These are phyloP conservation scores for Gaultheria prostrata DNA, from an alignment of 148 eudicot genomes.

Conservation along the genomic window DNA sequence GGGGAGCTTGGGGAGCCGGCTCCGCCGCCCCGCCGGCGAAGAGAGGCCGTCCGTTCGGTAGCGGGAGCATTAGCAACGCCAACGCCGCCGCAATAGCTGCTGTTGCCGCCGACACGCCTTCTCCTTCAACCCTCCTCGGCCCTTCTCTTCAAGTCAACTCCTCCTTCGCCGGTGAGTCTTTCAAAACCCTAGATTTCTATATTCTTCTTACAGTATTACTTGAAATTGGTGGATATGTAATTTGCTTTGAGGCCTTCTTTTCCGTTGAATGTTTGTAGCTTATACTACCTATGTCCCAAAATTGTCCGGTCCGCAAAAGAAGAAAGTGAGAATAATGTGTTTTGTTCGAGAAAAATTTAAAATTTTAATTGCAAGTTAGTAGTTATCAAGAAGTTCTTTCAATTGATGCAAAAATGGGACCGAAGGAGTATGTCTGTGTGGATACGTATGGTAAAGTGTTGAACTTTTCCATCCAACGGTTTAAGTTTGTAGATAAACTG, in stretches of 20 bases:
- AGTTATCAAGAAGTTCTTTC: too few species aligned
- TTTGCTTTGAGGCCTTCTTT: background rate
- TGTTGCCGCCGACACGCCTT: slow-evolving; percentile 40
- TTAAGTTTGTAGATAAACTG: background rate
- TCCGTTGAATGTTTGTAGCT: too few species aligned
- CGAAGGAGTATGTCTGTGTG: background rate
- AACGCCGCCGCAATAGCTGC: slow-evolving; percentile 53
- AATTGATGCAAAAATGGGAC: too few species aligned
- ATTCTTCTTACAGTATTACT: background rate
- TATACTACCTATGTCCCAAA: too few species aligned
- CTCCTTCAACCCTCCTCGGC: slow-evolving; percentile 73
- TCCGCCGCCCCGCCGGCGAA: slow-evolving; percentile 58
- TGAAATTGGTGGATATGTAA: background rate
- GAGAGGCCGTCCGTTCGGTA: slow-evolving; percentile 90
- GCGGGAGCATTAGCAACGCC: slow-evolving; percentile 51
- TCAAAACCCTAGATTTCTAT: slow-evolving; percentile 27
- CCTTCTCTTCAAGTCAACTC: slow-evolving; percentile 86
- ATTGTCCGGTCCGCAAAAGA: too few species aligned
- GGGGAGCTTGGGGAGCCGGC: slow-evolving; percentile 43
- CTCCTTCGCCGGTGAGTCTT: slow-evolving; percentile 67
- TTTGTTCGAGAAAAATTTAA: too few species aligned
- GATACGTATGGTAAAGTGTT: background rate
- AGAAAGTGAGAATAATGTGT: too few species aligned
- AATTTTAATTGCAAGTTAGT: too few species aligned
- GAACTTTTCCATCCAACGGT: background rate